phyloP scores from a whole-genome alignment of 306 rosid genomes.

The Cajanus cajan region DNA sequence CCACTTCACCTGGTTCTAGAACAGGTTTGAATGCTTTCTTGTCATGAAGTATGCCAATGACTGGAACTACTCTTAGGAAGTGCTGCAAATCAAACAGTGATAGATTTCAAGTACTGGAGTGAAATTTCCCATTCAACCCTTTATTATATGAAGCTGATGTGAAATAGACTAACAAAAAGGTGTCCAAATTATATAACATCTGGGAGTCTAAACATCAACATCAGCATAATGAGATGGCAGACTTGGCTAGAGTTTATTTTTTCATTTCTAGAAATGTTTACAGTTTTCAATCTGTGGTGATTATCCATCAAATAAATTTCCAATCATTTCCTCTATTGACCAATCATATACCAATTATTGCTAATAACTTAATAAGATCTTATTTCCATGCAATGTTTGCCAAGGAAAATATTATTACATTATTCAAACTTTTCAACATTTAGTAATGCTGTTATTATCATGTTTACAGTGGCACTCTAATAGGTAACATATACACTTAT shows the following conservation, averaged over 20 bases:
- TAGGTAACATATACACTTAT: background rate
- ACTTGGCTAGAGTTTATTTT: background rate
- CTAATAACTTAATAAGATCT: background rate
- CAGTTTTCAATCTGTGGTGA: background rate
- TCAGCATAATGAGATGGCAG: background rate
- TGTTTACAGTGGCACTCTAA: background rate
- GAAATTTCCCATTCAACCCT: background rate
- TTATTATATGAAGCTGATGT: conserved; percentile 11
- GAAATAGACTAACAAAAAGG: conserved; percentile 15
- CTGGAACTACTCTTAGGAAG: conserved; percentile 85
- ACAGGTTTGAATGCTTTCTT: conserved; percentile 69
- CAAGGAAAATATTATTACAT: background rate
- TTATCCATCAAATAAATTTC: conserved; percentile 19
- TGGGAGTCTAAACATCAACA: background rate
- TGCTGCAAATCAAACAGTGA: conserved; percentile 56
- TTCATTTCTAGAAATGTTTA: background rate
- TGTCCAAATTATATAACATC: background rate
- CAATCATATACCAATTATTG: background rate
- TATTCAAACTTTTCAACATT: background rate
- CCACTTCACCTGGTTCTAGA: conserved; percentile 85
- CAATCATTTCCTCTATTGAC: background rate
- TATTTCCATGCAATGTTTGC: background rate
- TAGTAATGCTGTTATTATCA: background rate
- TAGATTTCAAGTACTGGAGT: conserved; percentile 4
- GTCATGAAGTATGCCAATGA: conserved; percentile 78